A percentile compares a stretch with the other conserved stretches of the same genome.
Evolutionary conservation across 768 basidiomycete species (phyloP).

Genomic region (Calocera cornea): DNA sequence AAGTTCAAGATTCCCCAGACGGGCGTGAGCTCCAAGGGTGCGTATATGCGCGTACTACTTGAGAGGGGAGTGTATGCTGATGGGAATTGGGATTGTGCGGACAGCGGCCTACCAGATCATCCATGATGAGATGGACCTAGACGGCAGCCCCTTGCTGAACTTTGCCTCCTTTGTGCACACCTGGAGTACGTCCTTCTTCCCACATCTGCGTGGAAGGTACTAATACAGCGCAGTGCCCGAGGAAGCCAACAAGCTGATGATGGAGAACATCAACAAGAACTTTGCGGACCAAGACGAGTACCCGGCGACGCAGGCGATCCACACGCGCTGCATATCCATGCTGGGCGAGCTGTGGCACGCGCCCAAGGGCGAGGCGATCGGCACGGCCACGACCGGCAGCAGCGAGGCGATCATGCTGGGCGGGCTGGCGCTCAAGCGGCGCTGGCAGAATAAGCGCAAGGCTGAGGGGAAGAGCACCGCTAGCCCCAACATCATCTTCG

Average conservation of each 20-base stretch:
- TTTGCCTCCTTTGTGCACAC: constrained; percentile 52
- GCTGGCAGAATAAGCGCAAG: constrained; percentile 57
- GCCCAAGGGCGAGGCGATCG: constrained; percentile 41
- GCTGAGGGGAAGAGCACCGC: constrained; percentile 38
- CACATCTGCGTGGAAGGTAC: constrained; percentile 5
- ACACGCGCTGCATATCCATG: constrained; percentile 30
- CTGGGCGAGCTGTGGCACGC: constrained; percentile 53
- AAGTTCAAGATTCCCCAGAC: constrained; percentile 19
- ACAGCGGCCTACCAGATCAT: constrained; percentile 25
- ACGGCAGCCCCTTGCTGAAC: constrained; percentile 45
- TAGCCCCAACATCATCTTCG: constrained; percentile 38
- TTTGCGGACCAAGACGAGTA: constrained; percentile 60
- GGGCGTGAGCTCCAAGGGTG: constrained; percentile 11
- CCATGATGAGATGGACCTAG: constrained; percentile 44
- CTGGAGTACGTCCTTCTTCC: constrained; percentile 29
- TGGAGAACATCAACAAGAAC: constrained; percentile 54
- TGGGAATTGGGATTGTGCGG: background rate
- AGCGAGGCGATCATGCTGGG: constrained; percentile 57
- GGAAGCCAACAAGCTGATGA: constrained; percentile 40
- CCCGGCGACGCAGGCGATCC: constrained; percentile 39
- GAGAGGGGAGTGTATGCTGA: background rate
- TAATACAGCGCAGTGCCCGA: constrained; percentile 27
- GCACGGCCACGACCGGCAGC: constrained; percentile 52
- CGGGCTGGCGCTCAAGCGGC: constrained; percentile 56
- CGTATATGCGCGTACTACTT: constrained; percentile 8